Evolutionary conservation across 2,329 filamentous ascomycete genomes (phyloP).

Genomic region (Fusarium duplospermum): DNA sequence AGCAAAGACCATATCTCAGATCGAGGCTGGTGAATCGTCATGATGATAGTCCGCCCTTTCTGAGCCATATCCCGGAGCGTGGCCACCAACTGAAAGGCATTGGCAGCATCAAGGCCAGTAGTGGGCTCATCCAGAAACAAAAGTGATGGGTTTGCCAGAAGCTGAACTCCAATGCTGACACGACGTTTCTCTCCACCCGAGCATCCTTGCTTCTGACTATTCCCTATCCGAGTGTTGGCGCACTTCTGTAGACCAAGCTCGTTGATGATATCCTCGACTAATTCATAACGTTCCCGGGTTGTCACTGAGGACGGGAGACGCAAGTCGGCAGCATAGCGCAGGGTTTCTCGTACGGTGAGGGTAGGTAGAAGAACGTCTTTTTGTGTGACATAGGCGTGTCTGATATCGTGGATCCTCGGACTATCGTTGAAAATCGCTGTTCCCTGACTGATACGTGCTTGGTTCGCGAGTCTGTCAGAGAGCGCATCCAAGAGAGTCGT

Average conservation of each 20-base stretch:
- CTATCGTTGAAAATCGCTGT: conserved; percentile 70
- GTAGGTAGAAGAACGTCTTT: conserved; percentile 80
- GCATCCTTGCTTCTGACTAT: conserved; percentile 77
- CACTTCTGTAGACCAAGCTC: conserved; percentile 83
- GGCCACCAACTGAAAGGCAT: conserved; percentile 77
- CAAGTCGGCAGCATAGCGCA: conserved; percentile 78
- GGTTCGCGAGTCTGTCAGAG: neutral
- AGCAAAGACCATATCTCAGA: conserved; percentile 87
- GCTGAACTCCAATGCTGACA: conserved; percentile 81
- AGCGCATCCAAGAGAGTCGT: neutral
- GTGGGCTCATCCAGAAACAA: conserved; percentile 85
- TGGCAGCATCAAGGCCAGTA: conserved; percentile 81
- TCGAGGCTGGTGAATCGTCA: conserved; percentile 81
- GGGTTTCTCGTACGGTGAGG: conserved; percentile 79
- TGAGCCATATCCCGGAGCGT: conserved; percentile 75
- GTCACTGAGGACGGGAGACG: conserved; percentile 73
- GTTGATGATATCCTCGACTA: conserved; percentile 81
- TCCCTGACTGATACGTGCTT: neutral
- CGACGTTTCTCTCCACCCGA: conserved; percentile 83
- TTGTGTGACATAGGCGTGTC: conserved; percentile 79
- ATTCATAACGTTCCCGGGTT: conserved; percentile 65
- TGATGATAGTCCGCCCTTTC: conserved; percentile 77
- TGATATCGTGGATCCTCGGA: conserved; percentile 62
- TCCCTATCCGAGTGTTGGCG: conserved; percentile 79
- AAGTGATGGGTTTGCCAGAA: conserved; percentile 81